A percentile compares a stretch with the other conserved stretches of the same genome.
These are phyloP conservation scores for Mucor plumbeus DNA, from an alignment of 371 early-diverging fungal species.

Conservation along the genomic window DNA sequence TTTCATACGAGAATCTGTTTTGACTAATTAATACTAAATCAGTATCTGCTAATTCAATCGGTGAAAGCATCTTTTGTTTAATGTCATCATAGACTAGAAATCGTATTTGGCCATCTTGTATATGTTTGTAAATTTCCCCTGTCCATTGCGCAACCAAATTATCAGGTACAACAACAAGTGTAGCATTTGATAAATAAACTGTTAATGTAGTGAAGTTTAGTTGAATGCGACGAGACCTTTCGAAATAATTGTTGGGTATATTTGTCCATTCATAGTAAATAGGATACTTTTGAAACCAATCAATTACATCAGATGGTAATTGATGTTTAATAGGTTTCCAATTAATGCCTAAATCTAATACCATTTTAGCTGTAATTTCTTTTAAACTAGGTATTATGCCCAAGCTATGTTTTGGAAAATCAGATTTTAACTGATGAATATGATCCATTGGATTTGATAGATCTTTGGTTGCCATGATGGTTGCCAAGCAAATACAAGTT, in stretches of 20 bases:
- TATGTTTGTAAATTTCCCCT: conserved; percentile 74
- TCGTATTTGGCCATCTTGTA: conserved; percentile 54
- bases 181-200: conserved; percentile 64
- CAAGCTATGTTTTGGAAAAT: background rate
- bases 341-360: conserved; percentile 44
- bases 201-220: conserved; percentile 33
- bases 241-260: conserved; percentile 24
- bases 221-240: conserved; percentile 26
- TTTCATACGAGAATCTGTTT: conserved; percentile 65
- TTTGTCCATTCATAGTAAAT: conserved; percentile 53
- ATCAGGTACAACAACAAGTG: conserved; percentile 80
- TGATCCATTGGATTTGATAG: conserved; percentile 40
- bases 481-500: conserved; percentile 72
- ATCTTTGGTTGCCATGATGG: conserved; percentile 62
- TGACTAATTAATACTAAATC: conserved; percentile 73
- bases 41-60: conserved; percentile 50
- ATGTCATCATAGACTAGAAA: conserved; percentile 50
- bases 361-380: conserved; percentile 41
- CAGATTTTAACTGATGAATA: background rate
- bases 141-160: conserved; percentile 78
- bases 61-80: conserved; percentile 54
- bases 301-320: conserved; percentile 31
- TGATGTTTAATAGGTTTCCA: conserved; percentile 44
- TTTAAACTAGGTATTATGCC: conserved; percentile 27
- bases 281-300: conserved; percentile 42